A percentile compares a stretch with the other conserved stretches of the same genome.
Conservation (phyloP, 768 basidiomycete genomes). For the Psilocybe azurescens region DNA sequence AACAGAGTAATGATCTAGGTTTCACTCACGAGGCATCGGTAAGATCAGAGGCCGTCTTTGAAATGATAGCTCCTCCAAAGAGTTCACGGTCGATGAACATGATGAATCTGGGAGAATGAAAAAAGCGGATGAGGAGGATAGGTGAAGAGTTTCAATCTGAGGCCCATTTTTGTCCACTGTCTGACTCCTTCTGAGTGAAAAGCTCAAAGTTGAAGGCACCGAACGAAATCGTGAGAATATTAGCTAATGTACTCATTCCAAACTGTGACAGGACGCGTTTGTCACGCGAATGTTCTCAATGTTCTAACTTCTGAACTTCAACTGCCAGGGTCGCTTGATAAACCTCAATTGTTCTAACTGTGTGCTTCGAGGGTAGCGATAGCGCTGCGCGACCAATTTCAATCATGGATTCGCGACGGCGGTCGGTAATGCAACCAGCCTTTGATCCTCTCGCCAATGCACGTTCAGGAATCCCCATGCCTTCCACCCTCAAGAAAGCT, state of each 20-base stretch:
- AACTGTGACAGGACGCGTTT: conserved; percentile 34
- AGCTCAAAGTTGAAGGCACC: not conserved
- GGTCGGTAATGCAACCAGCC: conserved; percentile 62
- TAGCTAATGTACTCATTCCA: conserved; percentile 2
- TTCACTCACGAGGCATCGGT: conserved; percentile 85
- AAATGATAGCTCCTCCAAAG: conserved; percentile 88
- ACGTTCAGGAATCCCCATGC: conserved; percentile 75
- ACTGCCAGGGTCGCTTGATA: conserved; percentile 1
- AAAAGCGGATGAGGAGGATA: not conserved
- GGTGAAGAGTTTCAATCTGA: not conserved
- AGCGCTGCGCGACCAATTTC: not conserved
- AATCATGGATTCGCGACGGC: conserved; percentile 56
- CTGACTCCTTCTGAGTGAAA: not conserved
- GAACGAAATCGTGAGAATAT: not conserved
- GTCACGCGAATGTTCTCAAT: conserved; percentile 25
- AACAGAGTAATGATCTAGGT: conserved; percentile 1
- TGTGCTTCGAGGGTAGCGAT: not conserved
- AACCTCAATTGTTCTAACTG: not conserved
- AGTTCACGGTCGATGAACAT: conserved; percentile 50
- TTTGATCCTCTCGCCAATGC: conserved; percentile 52
- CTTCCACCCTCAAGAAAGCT: conserved; percentile 77
- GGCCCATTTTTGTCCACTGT: not conserved
- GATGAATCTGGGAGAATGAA: not conserved
- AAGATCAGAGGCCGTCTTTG: conserved; percentile 57
- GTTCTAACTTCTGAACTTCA: not conserved